phyloP scores from a whole-genome alignment of 176 grass and related monocot species.

The Paspalum notatum region DNA sequence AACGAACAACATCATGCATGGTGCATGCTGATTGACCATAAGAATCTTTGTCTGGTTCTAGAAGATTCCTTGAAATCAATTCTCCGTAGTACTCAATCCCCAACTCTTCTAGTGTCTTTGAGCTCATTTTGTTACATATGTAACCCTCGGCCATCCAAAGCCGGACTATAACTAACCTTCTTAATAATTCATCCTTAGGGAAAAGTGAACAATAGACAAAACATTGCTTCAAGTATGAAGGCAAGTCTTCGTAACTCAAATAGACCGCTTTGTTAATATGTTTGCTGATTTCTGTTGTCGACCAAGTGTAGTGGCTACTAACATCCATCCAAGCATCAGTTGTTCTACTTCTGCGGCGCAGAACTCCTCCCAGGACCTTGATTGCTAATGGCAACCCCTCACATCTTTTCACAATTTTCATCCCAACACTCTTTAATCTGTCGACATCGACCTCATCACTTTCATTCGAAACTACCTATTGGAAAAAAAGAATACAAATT shows the following conservation, averaged over 20 bases:
- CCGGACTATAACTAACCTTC: accelerated
- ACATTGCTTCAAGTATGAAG: constrained; percentile 40
- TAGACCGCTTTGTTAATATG: constrained; percentile 30
- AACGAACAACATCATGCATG: constrained; percentile 43
- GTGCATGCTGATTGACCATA: neutral
- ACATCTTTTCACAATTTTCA: neutral
- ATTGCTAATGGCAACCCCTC: constrained; percentile 12
- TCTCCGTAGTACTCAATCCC: constrained; percentile 14
- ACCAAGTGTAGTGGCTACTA: neutral
- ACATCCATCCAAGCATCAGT: constrained; percentile 16
- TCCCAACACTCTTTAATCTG: neutral
- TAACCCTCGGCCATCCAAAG: constrained; percentile 35
- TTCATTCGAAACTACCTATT: neutral
- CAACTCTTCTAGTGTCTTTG: neutral
- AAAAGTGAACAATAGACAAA: constrained; percentile 36
- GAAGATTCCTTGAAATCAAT: constrained; percentile 28
- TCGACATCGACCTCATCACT: neutral
- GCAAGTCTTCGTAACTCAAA: constrained; percentile 41
- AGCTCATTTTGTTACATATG: neutral
- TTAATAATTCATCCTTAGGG: neutral
- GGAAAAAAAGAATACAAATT: neutral
- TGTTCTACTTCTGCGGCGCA: neutral
- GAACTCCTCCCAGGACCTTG: constrained; percentile 19
- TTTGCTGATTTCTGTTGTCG: neutral
- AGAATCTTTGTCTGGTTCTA: neutral